Evolutionary conservation across 495 filamentous ascomycete genomes (phyloP), one percentile per base, ranked within the genome.

Genomic region (Podospora anserina): DNA sequence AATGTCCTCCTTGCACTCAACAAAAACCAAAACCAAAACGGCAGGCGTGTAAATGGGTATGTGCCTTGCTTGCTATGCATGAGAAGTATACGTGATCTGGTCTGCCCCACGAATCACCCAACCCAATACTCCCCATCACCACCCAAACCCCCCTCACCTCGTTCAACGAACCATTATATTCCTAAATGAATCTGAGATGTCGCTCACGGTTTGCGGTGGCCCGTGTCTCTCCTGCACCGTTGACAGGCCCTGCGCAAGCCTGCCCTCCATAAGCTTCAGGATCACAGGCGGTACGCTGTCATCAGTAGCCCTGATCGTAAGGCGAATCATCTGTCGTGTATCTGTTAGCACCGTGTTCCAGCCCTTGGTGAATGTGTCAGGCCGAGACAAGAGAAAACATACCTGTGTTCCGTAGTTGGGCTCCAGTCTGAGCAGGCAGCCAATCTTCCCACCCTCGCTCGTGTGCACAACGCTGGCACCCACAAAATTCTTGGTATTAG

Each of bases 241-340:
- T 44, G 82, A 82, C 53, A 83, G 67, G 2, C 85, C 85, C 27
- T 69, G 66, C 26, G 88, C 82, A 61, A 97, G 79, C 68, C 88
- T 83, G 72, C 94, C 91, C 75, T 95, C 90, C 92, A 98, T 96
- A 64, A 92, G 78, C 75, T 91, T 94, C 68, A 92, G 81, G 65
- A 99, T 73, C 32, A 92, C 83, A 15, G 90, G 89, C 16, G 95
- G 93, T 2, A 97, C 90, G 15, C 79, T 83, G 71, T 98, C 96
- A 70, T 98, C 93, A 2, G 96, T 99, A 15, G 96, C 96, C 63
- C 96, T 85, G 69, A 99, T 90, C 3, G 96, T 99, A 65, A 97
- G 84, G 18, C 96, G 93, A 71, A 94, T 91, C 91, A 97, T 97
- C 95, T 99, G 75, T 49, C 19, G 4, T 32, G 27, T 34, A 16